These are phyloP conservation scores for Carex littledalei DNA, from an alignment of 176 grass and related monocot species.

Conservation along the genomic window DNA sequence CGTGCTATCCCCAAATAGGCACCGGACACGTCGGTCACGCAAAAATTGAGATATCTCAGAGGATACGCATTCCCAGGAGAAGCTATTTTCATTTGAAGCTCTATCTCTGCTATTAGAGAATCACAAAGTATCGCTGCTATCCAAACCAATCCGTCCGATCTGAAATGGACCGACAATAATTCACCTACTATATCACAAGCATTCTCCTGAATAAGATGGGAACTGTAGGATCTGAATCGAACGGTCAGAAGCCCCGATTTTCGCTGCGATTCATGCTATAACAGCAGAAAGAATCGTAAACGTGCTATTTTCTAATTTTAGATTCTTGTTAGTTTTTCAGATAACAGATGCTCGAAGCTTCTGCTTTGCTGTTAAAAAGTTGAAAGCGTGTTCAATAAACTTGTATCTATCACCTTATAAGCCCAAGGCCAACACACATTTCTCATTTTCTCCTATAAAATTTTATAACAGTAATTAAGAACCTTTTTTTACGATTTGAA, in stretches of 20 bases:
- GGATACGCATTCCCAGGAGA: background rate
- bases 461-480: too few relatives aligned
- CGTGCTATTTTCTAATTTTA: background rate
- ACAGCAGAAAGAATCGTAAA: background rate
- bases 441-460: too few relatives aligned
- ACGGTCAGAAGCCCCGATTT: background rate
- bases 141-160: background rate
- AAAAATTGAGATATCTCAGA: too few relatives aligned
- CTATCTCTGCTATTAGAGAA: background rate
- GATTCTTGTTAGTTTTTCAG: background rate
- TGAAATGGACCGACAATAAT: background rate
- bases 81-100: background rate
- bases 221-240: background rate
- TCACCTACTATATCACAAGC: background rate
- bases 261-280: background rate
- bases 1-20: too few relatives aligned
- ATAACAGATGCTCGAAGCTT: background rate
- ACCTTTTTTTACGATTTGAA: too few relatives aligned
- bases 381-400: too few relatives aligned
- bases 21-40: too few relatives aligned
- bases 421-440: too few relatives aligned
- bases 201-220: background rate
- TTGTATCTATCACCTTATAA: too few relatives aligned
- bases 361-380: too few relatives aligned
- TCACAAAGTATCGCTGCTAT: too few relatives aligned